A percentile compares a stretch with the other conserved stretches of the same genome.
phyloP scores from a whole-genome alignment of 1,284 basidiomycete species.

The Ustilago lituana region DNA sequence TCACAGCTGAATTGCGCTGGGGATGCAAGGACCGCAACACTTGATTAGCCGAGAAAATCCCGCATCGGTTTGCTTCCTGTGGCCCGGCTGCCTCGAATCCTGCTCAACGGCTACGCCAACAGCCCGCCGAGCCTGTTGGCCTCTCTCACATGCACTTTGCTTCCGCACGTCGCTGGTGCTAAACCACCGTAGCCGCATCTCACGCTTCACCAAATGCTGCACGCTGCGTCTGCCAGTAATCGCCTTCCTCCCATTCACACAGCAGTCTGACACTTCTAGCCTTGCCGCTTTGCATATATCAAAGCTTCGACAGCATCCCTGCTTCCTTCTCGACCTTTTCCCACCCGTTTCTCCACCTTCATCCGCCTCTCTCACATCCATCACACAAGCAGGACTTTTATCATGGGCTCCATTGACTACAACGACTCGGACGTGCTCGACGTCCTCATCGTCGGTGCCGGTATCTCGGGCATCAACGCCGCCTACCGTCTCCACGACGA shows the following conservation, averaged over 20 bases:
- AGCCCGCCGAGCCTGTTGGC: no score
- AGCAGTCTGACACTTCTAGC: no score
- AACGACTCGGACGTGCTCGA: slow-evolving; percentile 45
- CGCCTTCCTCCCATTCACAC: no score
- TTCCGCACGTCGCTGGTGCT: no score
- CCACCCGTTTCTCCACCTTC: not conserved
- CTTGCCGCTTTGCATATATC: no score
- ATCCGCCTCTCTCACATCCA: not conserved
- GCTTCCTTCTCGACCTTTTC: not conserved
- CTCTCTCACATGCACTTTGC: no score
- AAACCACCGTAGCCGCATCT: no score
- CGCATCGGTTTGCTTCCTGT: slow-evolving; percentile 4
- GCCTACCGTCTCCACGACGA: slow-evolving; percentile 57
- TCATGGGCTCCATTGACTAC: slow-evolving; percentile 43
- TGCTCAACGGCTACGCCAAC: no score
- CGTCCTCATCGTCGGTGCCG: slow-evolving; percentile 62
- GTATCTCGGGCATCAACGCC: slow-evolving; percentile 65
- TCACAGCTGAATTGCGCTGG: not conserved
- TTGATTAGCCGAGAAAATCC: not conserved
- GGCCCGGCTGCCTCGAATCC: not conserved
- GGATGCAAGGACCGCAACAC: not conserved
- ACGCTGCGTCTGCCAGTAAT: no score
- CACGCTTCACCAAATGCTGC: no score
- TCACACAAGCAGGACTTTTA: not conserved
- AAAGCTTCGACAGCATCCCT: no score